phyloP scores from a whole-genome alignment of 768 basidiomycete genomes.

The Hortiboletus campestris region DNA sequence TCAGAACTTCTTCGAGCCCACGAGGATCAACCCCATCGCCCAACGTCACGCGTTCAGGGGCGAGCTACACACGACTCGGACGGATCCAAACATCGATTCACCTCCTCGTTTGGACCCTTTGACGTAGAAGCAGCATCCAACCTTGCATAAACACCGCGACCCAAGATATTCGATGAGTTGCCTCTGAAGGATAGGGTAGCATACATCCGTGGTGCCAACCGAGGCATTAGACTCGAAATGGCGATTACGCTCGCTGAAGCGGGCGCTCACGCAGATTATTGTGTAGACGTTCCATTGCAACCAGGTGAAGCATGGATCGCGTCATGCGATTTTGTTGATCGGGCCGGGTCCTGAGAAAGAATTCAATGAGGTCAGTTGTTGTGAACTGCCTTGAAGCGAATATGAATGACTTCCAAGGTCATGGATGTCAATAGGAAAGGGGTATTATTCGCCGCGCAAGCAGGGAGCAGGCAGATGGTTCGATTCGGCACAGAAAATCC shows the following conservation, averaged over 20 bases:
- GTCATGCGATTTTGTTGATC: not conserved
- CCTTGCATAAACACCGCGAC: not conserved
- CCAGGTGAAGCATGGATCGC: not conserved
- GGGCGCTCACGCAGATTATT: not conserved
- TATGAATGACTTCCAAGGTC: not conserved
- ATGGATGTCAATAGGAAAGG: too few species aligned
- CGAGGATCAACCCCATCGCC: too few species aligned
- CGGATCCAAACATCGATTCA: not conserved
- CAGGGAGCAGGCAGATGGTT: not conserved
- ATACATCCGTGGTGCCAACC: not conserved
- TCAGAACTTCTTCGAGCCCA: too few species aligned
- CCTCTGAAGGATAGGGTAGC: not conserved
- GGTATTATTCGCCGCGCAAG: not conserved
- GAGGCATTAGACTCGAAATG: not conserved
- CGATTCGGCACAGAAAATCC: not conserved
- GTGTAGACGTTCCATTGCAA: not conserved
- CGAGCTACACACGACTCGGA: not conserved
- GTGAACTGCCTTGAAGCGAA: not conserved
- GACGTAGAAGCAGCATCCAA: not conserved
- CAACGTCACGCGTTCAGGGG: too few species aligned
- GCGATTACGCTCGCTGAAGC: not conserved
- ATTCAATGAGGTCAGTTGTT: not conserved
- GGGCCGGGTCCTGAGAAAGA: not conserved
- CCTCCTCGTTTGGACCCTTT: not conserved
- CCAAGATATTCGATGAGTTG: not conserved